Evolutionary conservation across 2,329 filamentous ascomycete genomes (phyloP), one percentile per base, ranked within the genome.

Genomic region (Hypoxylon sp.): DNA sequence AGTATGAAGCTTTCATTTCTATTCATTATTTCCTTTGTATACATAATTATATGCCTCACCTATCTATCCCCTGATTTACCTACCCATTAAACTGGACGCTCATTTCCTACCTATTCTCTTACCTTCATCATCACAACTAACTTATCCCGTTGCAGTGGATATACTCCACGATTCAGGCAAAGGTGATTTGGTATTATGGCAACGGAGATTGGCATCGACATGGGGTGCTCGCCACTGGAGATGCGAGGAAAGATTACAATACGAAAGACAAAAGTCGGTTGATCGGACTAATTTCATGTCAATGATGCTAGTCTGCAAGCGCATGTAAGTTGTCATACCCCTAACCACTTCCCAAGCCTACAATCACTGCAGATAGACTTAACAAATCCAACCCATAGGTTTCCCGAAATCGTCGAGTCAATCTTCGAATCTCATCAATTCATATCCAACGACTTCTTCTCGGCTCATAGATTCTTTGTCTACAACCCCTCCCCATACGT

Each of bases 221-320:
- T 69, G 67, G 65, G 67, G 67, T 2, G 53, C 47, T n/a, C 66
- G 67, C 5, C 67, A 69, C 34, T 69, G 67, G 67, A 59, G 67
- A 46, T 69, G 67, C 43, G 60, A 63, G 29, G 65, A 68, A 35
- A 59, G 65, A 35, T 21, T 65, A 8, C 42, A 63, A 12, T 57
- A 63, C 37, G 60, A 52, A 2, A 52, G 46, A 13, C 55, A 57
- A 8, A 56, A 54, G 9, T 51, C 57, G 7, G 61, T 67, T 16
- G 61, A 67, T 20, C 58, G 44, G 13, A 66, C 62, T 7, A 53
- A 63, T 23, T 60, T 68, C 13, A 56, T 59, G 9, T 59, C 63
- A 12, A 55, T 67, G 57, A 66, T 69, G 61, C 37, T 66, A 7
- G 57, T 63, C 11, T 69, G 67, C 43, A 69, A 67, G 36, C 63